Conservation (phyloP, 2,329 filamentous ascomycete genomes). For the Neurospora crassa region DNA sequence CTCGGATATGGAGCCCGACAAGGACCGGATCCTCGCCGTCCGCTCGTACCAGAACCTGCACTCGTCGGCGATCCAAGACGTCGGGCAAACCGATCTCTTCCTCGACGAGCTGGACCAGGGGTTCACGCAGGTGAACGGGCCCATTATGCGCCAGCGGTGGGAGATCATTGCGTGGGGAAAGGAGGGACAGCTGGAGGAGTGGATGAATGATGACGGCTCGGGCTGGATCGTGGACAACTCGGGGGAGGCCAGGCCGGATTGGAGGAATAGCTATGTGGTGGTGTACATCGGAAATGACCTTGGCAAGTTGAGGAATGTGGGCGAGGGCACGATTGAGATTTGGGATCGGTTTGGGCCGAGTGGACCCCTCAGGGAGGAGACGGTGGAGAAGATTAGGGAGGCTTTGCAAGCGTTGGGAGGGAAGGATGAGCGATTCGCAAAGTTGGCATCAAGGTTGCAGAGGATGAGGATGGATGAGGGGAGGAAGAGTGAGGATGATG, state of each 20-base stretch:
- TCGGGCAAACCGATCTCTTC: neutral
- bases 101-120: neutral
- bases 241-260: constrained; percentile 5
- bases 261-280: constrained; percentile 7
- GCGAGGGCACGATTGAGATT: constrained; percentile 1
- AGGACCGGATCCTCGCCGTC: neutral
- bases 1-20: neutral
- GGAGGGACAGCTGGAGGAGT: constrained; percentile 7
- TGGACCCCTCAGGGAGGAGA: neutral
- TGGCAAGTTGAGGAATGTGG: neutral
- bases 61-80: neutral
- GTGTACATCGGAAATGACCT: neutral
- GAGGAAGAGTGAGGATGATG: neutral
- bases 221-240: constrained; percentile 3
- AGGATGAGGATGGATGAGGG: neutral
- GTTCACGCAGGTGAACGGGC: neutral
- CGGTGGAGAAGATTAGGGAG: constrained; percentile 2
- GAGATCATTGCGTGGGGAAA: constrained; percentile 13
- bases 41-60: neutral
- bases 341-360: neutral
- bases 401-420: neutral
- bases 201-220: constrained; percentile 7
- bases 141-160: neutral
- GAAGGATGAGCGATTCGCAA: neutral
- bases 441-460: neutral